These are phyloP conservation scores for Acanthochlamys bracteata DNA, from an alignment of 106 monocot genomes.

Conservation along the genomic window DNA sequence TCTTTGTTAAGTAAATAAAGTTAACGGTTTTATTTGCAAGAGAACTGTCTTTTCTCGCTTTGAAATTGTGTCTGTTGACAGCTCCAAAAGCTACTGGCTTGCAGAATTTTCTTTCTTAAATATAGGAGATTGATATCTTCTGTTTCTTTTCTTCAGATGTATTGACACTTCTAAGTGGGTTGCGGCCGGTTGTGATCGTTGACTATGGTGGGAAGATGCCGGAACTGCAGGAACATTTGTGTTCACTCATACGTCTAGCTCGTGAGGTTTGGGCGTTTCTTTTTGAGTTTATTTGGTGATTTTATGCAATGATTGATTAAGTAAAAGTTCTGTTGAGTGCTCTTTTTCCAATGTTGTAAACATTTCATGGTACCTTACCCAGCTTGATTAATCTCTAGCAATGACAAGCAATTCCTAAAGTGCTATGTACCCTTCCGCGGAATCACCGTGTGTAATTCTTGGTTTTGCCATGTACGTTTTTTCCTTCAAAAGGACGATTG, in stretches of 20 bases:
- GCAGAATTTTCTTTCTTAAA: background rate
- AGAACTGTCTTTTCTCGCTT: too few species aligned
- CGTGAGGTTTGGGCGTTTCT: constrained; percentile 22
- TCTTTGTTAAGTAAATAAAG: background rate
- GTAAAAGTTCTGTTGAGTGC: background rate
- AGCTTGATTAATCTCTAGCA: too few species aligned
- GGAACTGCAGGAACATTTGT: constrained; percentile 47
- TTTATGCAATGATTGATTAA: background rate
- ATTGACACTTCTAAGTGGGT: constrained; percentile 36
- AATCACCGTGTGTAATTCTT: too few species aligned
- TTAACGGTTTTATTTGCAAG: background rate
- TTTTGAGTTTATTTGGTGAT: background rate
- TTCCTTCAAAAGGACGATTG: too few species aligned
- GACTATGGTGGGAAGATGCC: constrained; percentile 75
- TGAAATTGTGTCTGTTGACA: too few species aligned
- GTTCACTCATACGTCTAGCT: constrained; percentile 28
- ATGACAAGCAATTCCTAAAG: too few species aligned
- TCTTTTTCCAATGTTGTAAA: background rate
- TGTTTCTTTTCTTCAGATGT: constrained; percentile 30
- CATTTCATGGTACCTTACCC: too few species aligned
- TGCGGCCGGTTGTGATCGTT: constrained; percentile 57
- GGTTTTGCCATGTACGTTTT: too few species aligned
- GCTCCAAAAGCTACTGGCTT: too few species aligned
- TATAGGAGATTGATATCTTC: background rate
- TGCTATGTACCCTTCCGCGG: too few species aligned